Base-by-base conservation (phyloP, 371 early-diverging fungal genomes). In the Actinomucor elegans region DNA sequence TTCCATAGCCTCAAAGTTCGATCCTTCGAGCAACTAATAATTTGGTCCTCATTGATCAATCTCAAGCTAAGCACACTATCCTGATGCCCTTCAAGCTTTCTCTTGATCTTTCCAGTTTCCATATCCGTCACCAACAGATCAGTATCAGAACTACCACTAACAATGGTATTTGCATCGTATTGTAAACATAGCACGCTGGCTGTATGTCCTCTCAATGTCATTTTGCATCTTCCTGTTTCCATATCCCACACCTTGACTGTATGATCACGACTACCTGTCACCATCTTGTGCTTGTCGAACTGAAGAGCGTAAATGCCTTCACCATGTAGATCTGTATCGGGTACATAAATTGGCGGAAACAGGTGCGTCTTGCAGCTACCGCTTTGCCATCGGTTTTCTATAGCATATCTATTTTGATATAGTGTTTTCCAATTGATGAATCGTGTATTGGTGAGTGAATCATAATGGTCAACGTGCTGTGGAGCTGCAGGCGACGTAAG, bases 281-380 rank as follows among this genome's bases (percentile, higher is more conserved):
- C 87, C 17, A 97, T 81, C 49, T 82, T 82, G 18, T 87, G 55
- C 17, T 77, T 72, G 58, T 94, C 94, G 60, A 90, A 92, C 60
- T 96, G 98, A 23, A 96, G 73, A 56, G 96, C 96, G 59, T 99
- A 94, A 6, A 99, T 93, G 43, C 93, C 87, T 57, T 97, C 98
- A 11, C 55, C 52, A 64, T 99, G 99, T 1, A 96, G 88, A 20
- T 74, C 72, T 2, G 43, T 14, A 2, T 41, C 96, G 90, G 12
- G 64, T 33, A 9, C 84, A 58, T 24, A 61, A 65, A 17, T 55
- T 60, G 24, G 65, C 40, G 40, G 60, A 15, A 38, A 66, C 59
- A 73, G 62, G 26, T 73, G 73, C 11, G 77, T 63, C 6, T 71
- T 69, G 38, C 76, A 86, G 14, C 49, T 36, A 0, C 75, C 73